Conservation (phyloP, 139 green algal species). For the Coccomyxa sp. region DNA sequence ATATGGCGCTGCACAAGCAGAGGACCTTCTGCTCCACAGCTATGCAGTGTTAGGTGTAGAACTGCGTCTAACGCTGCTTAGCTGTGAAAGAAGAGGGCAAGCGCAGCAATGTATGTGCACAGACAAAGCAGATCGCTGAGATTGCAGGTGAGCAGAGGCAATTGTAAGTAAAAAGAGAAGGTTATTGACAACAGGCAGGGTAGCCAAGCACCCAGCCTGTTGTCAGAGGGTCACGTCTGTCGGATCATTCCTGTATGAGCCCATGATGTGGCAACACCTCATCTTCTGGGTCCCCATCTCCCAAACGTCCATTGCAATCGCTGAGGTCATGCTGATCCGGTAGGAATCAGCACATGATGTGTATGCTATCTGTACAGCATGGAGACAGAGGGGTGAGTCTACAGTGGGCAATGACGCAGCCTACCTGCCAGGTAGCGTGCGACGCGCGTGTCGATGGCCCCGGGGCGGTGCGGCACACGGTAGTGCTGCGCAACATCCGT, state of each 20-base stretch:
- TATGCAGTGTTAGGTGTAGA: neutral
- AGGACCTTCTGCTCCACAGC: neutral
- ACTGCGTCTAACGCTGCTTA: too few species aligned
- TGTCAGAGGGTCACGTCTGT: too few species aligned
- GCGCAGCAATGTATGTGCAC: too few species aligned
- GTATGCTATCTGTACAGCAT: neutral
- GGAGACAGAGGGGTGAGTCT: neutral
- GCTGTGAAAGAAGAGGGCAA: too few species aligned
- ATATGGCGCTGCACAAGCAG: conserved; percentile 58
- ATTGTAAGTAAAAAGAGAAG: too few species aligned
- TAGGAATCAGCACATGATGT: neutral
- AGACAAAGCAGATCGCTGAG: too few species aligned
- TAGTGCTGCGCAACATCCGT: conserved; percentile 81
- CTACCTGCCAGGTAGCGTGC: conserved; percentile 59
- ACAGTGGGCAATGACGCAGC: neutral
- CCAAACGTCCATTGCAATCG: neutral
- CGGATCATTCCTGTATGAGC: too few species aligned
- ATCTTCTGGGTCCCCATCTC: neutral
- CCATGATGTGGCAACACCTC: neutral
- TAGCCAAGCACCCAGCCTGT: too few species aligned
- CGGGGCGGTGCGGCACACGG: conserved; percentile 68
- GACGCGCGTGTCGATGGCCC: conserved; percentile 61
- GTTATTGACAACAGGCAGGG: too few species aligned
- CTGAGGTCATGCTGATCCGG: neutral
- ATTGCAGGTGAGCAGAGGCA: too few species aligned